Evolutionary conservation across 1,284 basidiomycete species (phyloP).

Genomic region (Prillingera fragicola): DNA sequence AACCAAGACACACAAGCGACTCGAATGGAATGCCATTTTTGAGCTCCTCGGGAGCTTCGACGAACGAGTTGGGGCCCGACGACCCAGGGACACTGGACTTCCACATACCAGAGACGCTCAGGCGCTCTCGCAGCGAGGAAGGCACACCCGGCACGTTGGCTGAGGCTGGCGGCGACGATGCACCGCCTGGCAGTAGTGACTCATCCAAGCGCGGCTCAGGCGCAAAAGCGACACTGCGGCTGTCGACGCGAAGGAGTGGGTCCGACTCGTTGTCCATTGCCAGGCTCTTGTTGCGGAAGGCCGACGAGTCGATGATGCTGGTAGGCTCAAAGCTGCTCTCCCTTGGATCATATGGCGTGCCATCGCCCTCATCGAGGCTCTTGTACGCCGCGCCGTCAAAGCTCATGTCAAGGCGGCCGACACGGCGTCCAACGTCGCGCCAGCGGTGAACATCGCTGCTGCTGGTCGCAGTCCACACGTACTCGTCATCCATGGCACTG

Average conservation of each 20-base stretch:
- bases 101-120: slow-evolving; percentile 1
- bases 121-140: slow-evolving; percentile 31
- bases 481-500: slow-evolving; percentile 73
- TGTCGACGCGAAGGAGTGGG: slow-evolving; percentile 24
- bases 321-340: slow-evolving; percentile 24
- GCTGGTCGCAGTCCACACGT: slow-evolving; percentile 86
- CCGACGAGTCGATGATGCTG: slow-evolving; percentile 15
- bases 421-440: slow-evolving; percentile 55
- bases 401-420: slow-evolving; percentile 57
- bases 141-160: slow-evolving; percentile 15
- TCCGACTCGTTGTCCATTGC: slow-evolving; percentile 12
- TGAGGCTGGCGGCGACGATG: slow-evolving; percentile 1
- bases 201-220: slow-evolving; percentile 20
- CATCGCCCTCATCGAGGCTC: slow-evolving; percentile 5
- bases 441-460: slow-evolving; percentile 76
- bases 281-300: slow-evolving; percentile 22
- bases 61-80: slow-evolving; percentile 28
- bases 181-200: not conserved
- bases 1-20: slow-evolving; percentile 69
- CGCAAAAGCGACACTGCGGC: slow-evolving; percentile 40
- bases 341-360: no score
- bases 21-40: slow-evolving; percentile 71
- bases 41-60: slow-evolving; percentile 18
- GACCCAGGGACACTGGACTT: slow-evolving; percentile 23
- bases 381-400: slow-evolving; percentile 28